These are phyloP conservation scores for Melastoma candidum DNA, from an alignment of 441 rosid genomes.

Conservation along the genomic window DNA sequence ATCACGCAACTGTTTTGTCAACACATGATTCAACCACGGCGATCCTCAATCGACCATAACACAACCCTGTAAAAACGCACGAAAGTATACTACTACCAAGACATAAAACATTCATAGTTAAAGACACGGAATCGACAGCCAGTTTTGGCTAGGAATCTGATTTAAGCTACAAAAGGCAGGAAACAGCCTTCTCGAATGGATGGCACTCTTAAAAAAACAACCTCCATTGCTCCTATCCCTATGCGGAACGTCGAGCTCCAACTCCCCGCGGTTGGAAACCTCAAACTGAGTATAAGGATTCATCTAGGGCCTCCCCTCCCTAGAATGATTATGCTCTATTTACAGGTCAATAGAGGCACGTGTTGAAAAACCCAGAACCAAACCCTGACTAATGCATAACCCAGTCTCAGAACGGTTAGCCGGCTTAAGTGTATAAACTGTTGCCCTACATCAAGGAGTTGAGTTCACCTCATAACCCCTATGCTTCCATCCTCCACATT, in stretches of 20 bases:
- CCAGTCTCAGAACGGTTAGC: slow-evolving; percentile 34
- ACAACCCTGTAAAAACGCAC: too few species aligned
- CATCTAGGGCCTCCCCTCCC: slow-evolving; percentile 22
- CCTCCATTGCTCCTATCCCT: not conserved
- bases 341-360: slow-evolving; percentile 56
- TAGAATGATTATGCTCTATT: slow-evolving; percentile 48
- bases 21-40: too few species aligned
- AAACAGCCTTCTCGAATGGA: not conserved
- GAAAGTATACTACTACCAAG: too few species aligned
- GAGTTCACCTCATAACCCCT: slow-evolving; percentile 18
- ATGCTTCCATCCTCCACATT: slow-evolving; percentile 49
- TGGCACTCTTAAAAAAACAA: not conserved
- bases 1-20: too few species aligned
- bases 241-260: not conserved
- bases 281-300: slow-evolving; percentile 33
- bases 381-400: slow-evolving; percentile 21
- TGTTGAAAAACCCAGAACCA: slow-evolving; percentile 24
- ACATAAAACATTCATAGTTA: too few species aligned
- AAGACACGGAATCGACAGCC: too few species aligned
- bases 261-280: slow-evolving; percentile 27
- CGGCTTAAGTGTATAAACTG: slow-evolving; percentile 35
- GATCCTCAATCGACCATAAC: too few species aligned
- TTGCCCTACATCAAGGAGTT: slow-evolving; percentile 17
- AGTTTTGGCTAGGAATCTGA: too few species aligned
- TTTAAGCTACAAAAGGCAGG: too few species aligned